Conservation (phyloP, 176 grass and related monocot species). For the Chrysopogon serrulatus region DNA sequence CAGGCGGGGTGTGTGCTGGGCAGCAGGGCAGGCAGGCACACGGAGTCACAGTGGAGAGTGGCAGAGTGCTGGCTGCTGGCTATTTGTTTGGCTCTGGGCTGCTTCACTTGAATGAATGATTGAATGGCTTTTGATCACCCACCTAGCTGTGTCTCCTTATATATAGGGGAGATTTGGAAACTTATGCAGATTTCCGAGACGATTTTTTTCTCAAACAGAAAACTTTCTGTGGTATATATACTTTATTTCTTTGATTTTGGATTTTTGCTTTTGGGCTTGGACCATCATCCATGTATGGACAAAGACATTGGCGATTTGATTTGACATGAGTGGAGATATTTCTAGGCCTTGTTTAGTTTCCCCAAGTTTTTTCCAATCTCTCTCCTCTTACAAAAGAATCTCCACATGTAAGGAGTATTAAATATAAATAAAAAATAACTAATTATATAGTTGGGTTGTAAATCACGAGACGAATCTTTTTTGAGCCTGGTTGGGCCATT, state of each 20-base stretch:
- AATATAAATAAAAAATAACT: too few relatives aligned
- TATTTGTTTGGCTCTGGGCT: too few relatives aligned
- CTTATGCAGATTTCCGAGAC: too few relatives aligned
- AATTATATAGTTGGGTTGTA: too few relatives aligned
- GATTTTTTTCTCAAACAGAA: background rate
- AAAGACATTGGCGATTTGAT: background rate
- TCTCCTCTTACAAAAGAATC: too few relatives aligned
- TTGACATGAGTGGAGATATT: background rate
- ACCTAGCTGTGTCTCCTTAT: background rate
- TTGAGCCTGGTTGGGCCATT: too few relatives aligned
- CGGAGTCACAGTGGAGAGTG: background rate
- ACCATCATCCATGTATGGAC: conserved; percentile 32
- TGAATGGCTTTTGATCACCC: conserved; percentile 9
- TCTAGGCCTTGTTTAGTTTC: too few relatives aligned
- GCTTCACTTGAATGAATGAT: background rate
- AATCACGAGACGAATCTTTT: too few relatives aligned
- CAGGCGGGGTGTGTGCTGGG: background rate
- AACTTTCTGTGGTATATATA: too few relatives aligned
- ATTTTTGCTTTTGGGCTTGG: background rate
- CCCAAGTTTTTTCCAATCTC: too few relatives aligned
- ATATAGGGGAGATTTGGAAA: conserved; percentile 18
- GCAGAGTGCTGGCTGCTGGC: background rate
- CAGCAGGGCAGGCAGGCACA: background rate
- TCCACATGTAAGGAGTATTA: too few relatives aligned
- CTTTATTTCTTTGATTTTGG: background rate